A percentile compares a stretch with the other conserved stretches of the same genome.
phyloP scores from a whole-genome alignment of 2,329 filamentous ascomycete species.

The Monilinia fructigena region DNA sequence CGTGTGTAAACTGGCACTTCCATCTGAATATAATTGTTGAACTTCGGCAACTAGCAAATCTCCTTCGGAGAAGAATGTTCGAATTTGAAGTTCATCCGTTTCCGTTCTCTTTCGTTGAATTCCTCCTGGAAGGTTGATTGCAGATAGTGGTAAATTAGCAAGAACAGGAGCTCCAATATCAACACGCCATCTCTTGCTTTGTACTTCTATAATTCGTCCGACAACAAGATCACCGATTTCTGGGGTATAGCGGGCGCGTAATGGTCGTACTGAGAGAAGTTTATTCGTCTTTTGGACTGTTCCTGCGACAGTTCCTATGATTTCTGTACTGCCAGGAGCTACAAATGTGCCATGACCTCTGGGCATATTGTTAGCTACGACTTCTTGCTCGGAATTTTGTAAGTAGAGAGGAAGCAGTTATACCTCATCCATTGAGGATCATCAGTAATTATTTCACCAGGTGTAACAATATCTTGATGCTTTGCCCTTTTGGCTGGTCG shows the following conservation, averaged over 20 bases:
- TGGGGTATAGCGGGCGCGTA: slow-evolving; percentile 89
- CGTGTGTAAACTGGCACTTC: slow-evolving; percentile 84
- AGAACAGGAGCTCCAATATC: slow-evolving; percentile 88
- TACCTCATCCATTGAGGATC: slow-evolving; percentile 96
- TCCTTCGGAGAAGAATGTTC: slow-evolving; percentile 94
- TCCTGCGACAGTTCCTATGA: slow-evolving; percentile 87
- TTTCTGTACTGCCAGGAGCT: slow-evolving; percentile 60
- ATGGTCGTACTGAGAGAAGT: slow-evolving; percentile 83
- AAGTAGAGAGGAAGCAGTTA: slow-evolving; percentile 26
- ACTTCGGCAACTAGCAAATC: slow-evolving; percentile 94
- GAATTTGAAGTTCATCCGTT: slow-evolving; percentile 95
- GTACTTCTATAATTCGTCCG: slow-evolving; percentile 91
- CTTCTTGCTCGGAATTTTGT: not conserved
- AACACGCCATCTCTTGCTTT: slow-evolving; percentile 88
- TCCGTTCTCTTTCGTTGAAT: slow-evolving; percentile 89
- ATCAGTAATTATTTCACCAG: slow-evolving; percentile 82
- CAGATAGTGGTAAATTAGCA: slow-evolving; percentile 78
- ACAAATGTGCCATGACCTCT: slow-evolving; percentile 93
- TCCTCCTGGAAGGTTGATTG: slow-evolving; percentile 92
- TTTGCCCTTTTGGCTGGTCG: slow-evolving; percentile 44
- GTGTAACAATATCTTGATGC: slow-evolving; percentile 68
- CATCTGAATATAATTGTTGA: slow-evolving; percentile 82
- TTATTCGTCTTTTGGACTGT: slow-evolving; percentile 94
- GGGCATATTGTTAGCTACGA: slow-evolving; percentile 31
- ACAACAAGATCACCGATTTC: slow-evolving; percentile 96